Evolutionary conservation across 192 early-diverging fungal genomes (phyloP), one percentile per base, ranked within the genome.

Genomic region (Ambispora gerdemannii): DNA sequence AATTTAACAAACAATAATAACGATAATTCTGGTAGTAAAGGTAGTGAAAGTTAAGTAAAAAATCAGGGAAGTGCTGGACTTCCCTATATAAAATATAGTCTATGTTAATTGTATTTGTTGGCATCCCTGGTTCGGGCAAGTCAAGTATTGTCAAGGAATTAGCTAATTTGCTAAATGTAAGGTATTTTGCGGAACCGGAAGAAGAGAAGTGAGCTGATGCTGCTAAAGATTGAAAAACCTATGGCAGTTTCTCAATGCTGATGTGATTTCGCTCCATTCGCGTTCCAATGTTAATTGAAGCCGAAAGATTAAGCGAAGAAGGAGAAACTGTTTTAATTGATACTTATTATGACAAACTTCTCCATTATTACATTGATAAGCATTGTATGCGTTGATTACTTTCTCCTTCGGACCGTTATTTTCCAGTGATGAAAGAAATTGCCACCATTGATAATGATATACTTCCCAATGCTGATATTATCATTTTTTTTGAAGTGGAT

Each of bases 191-290:
- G 4, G 53, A 56, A 56, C 53, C 53, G 7, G 53, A 56, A 27
- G 53, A 56, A 56, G 25, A 56, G 24, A 56, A 56, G 24, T 56
- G 53, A 56, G 53, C 53, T 7, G 53, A 56, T 56, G 53, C 53
- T 4, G 53, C 53, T 7, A 56, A 56, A 56, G 53, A 56, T 56
- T 56, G 53, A 22, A 56, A 56, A 56, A 56, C 53, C 24, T 56
- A 56, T 56, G 53, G 53, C 53, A 56, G 53, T 56, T 56, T 56
- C 24, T 20, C 53, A 7, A 56, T 56, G 53, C 53, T 56, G 53
- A 56, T 56, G 53, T 56, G 53, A 56, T 56, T 56, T 56, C 53
- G 53, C 53, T 56, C 53, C 25, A 56, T 56, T 22, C 53, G 53
- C 8, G 53, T 56, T 56, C 53, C 53, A 10, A 56, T 56, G 53